Evolutionary conservation across 192 early-diverging fungal species (phyloP).

Genomic region (Backusella circina): DNA sequence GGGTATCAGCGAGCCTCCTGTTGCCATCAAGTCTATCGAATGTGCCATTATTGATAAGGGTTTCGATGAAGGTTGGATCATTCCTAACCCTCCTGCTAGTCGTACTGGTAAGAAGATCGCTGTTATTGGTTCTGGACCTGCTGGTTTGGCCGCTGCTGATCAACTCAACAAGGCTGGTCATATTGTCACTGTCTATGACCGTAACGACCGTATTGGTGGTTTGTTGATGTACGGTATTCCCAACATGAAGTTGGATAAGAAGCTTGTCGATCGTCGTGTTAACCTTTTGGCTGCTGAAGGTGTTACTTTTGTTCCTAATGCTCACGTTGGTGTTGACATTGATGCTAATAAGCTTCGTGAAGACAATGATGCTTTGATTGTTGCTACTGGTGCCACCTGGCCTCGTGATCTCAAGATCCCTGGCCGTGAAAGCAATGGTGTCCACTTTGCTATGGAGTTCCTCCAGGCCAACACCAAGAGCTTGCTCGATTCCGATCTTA

Average conservation of each 20-base stretch:
- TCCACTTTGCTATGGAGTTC: constrained; percentile 99
- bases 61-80: constrained; percentile 97
- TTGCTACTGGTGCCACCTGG: constrained; percentile 97
- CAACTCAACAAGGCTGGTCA: constrained; percentile 98
- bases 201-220: constrained; percentile 95
- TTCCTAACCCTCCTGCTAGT: constrained; percentile 70
- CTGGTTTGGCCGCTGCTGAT: constrained; percentile 93
- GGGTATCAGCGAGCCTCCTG: constrained; percentile 92
- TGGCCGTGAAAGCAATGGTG: constrained; percentile 80
- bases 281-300: constrained; percentile 95
- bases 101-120: constrained; percentile 86
- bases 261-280: constrained; percentile 87
- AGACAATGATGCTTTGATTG: constrained; percentile 76
- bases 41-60: constrained; percentile 96
- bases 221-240: constrained; percentile 98
- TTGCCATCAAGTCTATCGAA: constrained; percentile 97
- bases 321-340: constrained; percentile 84
- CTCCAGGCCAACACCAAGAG: constrained; percentile 86
- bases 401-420: constrained; percentile 93
- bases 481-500: constrained; percentile 76
- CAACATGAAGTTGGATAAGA: constrained; percentile 99
- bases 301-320: constrained; percentile 82
- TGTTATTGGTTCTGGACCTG: constrained; percentile 93
- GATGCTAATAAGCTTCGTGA: constrained; percentile 62
- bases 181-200: constrained; percentile 92